A percentile compares a stretch with the other conserved stretches of the same genome.
Conservation (phyloP, 305 asterid species). For the Solanum chacoense region DNA sequence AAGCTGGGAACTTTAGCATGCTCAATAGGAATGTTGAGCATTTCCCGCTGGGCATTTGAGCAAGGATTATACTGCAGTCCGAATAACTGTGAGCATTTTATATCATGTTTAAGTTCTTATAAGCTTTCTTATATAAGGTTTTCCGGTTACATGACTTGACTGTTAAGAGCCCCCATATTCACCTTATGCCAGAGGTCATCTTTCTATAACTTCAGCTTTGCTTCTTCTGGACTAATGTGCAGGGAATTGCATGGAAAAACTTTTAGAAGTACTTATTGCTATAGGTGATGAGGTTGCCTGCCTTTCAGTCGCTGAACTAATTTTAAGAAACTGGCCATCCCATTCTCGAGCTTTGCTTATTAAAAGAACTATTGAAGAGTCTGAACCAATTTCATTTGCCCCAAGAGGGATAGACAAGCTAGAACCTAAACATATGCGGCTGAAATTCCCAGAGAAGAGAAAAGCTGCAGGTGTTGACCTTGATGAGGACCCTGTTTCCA, state of each 20-base stretch:
- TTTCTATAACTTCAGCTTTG: conserved; percentile 4
- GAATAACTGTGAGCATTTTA: conserved; percentile 66
- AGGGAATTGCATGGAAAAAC: conserved; percentile 99
- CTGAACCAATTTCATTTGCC: conserved; percentile 68
- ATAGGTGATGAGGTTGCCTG: conserved; percentile 98
- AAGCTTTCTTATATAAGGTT: neutral
- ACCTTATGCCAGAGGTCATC: neutral
- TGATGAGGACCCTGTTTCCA: conserved; percentile 27
- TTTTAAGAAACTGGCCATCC: conserved; percentile 93
- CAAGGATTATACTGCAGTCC: conserved; percentile 98
- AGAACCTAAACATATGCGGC: conserved; percentile 71
- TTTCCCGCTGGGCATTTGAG: conserved; percentile 99
- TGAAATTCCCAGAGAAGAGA: conserved; percentile 81
- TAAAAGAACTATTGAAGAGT: conserved; percentile 68
- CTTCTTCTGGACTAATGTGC: conserved; percentile 20
- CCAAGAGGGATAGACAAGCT: conserved; percentile 94
- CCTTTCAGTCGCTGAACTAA: conserved; percentile 77
- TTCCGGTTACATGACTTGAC: neutral
- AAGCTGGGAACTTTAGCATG: conserved; percentile 93
- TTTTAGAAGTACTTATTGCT: conserved; percentile 92
- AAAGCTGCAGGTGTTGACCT: conserved; percentile 45
- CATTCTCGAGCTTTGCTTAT: conserved; percentile 97
- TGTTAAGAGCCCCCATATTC: neutral
- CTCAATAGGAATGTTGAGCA: conserved; percentile 91
- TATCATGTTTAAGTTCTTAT: conserved; percentile 6